Conservation (phyloP, 768 basidiomycete species). For the Russula griseocarnosa region DNA sequence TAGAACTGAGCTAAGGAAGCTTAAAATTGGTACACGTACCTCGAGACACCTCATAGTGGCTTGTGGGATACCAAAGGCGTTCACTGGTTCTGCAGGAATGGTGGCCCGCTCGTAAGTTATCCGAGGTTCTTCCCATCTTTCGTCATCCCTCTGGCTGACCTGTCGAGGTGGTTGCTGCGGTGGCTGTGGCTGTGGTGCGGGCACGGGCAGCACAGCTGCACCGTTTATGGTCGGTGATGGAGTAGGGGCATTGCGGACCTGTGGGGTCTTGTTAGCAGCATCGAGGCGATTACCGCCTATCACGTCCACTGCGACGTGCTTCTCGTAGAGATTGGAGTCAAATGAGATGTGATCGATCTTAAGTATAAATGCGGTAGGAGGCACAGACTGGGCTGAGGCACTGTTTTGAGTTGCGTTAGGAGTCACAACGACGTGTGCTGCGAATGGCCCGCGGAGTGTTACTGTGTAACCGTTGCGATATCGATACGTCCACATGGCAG, state of each 20-base stretch:
- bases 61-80: conserved; percentile 84
- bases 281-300: conserved; percentile 51
- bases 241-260: conserved; percentile 23
- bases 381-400: conserved; percentile 20
- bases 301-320: conserved; percentile 63
- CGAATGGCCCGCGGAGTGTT: conserved; percentile 69
- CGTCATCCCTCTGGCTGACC: conserved; percentile 42
- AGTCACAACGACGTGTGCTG: conserved; percentile 51
- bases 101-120: conserved; percentile 54
- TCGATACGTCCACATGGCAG: conserved; percentile 77
- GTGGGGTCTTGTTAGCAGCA: conserved; percentile 37
- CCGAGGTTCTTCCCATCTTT: conserved; percentile 61
- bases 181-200: neutral
- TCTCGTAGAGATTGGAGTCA: conserved; percentile 68
- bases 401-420: conserved; percentile 29
- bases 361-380: conserved; percentile 36
- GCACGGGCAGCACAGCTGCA: conserved; percentile 4
- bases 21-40: conserved; percentile 39
- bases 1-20: conserved; percentile 15
- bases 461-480: conserved; percentile 78
- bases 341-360: conserved; percentile 74
- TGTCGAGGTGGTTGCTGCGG: conserved; percentile 21
- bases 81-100: conserved; percentile 81
- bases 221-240: conserved; percentile 32
- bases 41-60: conserved; percentile 87